Conservation (phyloP, 2,329 filamentous ascomycete species). For the Chaetoscypha palmicola region DNA sequence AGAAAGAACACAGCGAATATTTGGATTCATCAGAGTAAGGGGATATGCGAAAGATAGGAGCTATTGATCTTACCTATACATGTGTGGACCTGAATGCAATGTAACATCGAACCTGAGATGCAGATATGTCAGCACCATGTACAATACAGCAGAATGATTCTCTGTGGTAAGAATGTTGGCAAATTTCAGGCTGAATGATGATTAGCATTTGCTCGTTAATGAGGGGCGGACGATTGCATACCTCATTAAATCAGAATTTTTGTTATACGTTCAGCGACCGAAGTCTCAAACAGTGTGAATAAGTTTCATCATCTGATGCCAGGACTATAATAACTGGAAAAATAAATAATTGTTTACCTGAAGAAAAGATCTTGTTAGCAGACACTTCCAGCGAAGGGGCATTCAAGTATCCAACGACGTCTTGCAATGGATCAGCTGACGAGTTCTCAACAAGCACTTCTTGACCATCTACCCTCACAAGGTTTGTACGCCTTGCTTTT, state of each 20-base stretch:
- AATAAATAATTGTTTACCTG: slow-evolving; percentile 17
- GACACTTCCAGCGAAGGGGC: slow-evolving; percentile 6
- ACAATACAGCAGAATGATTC: neutral
- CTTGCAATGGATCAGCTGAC: slow-evolving; percentile 35
- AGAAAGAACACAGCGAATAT: slow-evolving; percentile 32
- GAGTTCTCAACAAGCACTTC: slow-evolving; percentile 38
- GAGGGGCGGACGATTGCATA: slow-evolving; percentile 21
- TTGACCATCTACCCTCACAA: slow-evolving; percentile 30
- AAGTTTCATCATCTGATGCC: slow-evolving; percentile 35
- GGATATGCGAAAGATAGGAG: neutral
- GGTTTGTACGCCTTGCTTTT: slow-evolving; percentile 37
- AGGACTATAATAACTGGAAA: slow-evolving; percentile 15
- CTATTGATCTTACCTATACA: slow-evolving; percentile 11
- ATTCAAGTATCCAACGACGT: slow-evolving; percentile 14
- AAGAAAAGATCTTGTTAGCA: slow-evolving; percentile 15
- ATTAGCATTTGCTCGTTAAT: slow-evolving; percentile 12
- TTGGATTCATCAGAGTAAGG: slow-evolving; percentile 31
- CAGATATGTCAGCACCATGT: neutral
- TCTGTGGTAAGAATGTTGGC: slow-evolving; percentile 11
- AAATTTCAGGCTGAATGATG: slow-evolving; percentile 28
- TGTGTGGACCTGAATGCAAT: neutral
- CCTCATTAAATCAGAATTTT: slow-evolving; percentile 42
- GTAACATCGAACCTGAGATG: neutral
- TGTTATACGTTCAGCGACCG: slow-evolving; percentile 32
- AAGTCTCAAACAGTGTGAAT: slow-evolving; percentile 39